These are phyloP conservation scores for Cornus controversa DNA, from an alignment of 148 eudicot species.

Conservation along the genomic window DNA sequence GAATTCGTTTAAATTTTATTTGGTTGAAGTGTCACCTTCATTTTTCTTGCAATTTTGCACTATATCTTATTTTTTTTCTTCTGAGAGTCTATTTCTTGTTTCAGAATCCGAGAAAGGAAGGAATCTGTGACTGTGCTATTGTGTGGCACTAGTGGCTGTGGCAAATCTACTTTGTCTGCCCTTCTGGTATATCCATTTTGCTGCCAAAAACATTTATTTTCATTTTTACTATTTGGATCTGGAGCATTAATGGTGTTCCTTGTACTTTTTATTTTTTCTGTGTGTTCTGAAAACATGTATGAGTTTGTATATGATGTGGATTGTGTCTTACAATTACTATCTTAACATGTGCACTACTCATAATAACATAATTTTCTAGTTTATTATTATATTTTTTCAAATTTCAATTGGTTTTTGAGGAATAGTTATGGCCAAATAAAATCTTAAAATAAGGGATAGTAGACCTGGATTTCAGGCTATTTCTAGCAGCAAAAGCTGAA, in stretches of 20 bases:
- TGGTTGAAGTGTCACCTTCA: not conserved
- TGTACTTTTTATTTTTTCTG: not conserved
- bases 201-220: not conserved
- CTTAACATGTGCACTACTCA: too few species aligned
- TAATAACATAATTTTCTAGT: too few species aligned
- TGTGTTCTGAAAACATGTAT: not conserved
- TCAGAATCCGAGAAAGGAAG: conserved; percentile 85
- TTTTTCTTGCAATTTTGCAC: not conserved
- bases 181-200: conserved; percentile 57
- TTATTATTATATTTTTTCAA: too few species aligned
- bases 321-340: too few species aligned
- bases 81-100: conserved; percentile 1
- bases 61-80: not conserved
- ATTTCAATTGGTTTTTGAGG: not conserved
- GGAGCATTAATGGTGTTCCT: not conserved
- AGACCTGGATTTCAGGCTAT: not conserved
- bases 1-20: too few species aligned
- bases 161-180: conserved; percentile 93
- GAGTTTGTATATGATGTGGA: not conserved
- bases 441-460: not conserved
- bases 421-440: not conserved
- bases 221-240: not conserved
- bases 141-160: conserved; percentile 98
- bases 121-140: conserved; percentile 83
- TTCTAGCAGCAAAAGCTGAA: too few species aligned